Evolutionary conservation across 768 basidiomycete genomes (phyloP).

Genomic region (Hygrocybe coccinea): DNA sequence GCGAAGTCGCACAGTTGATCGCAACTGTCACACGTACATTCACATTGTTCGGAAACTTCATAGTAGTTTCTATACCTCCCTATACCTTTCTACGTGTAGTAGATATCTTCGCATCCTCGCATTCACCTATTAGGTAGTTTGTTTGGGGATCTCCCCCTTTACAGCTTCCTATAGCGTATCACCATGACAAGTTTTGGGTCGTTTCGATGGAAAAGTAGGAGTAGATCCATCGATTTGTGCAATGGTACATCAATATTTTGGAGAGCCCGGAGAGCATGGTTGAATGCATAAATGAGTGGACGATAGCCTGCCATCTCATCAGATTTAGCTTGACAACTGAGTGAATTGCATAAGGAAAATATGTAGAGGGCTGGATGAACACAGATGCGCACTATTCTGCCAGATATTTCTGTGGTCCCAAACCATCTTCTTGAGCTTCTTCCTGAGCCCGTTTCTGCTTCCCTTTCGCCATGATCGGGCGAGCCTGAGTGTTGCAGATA

Average conservation of each 20-base stretch:
- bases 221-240: background rate
- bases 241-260: background rate
- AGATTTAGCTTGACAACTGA: background rate
- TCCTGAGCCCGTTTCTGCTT: background rate
- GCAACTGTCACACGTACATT: too few species aligned
- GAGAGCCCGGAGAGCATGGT: too few species aligned
- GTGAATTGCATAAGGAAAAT: too few species aligned
- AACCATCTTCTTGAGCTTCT: background rate
- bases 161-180: too few species aligned
- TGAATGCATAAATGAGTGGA: background rate
- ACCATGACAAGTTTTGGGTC: background rate
- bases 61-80: too few species aligned
- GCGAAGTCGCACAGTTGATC: too few species aligned
- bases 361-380: background rate
- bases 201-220: background rate
- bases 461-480: background rate
- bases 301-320: background rate
- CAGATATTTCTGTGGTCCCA: background rate
- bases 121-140: too few species aligned
- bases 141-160: too few species aligned
- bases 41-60: too few species aligned
- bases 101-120: too few species aligned
- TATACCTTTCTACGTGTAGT: too few species aligned
- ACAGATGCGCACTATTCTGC: background rate
- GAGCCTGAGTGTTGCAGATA: too few species aligned